Evolutionary conservation across 352 stramenopile species (phyloP).

Genomic region (Pilasporangium apinafurcum): DNA sequence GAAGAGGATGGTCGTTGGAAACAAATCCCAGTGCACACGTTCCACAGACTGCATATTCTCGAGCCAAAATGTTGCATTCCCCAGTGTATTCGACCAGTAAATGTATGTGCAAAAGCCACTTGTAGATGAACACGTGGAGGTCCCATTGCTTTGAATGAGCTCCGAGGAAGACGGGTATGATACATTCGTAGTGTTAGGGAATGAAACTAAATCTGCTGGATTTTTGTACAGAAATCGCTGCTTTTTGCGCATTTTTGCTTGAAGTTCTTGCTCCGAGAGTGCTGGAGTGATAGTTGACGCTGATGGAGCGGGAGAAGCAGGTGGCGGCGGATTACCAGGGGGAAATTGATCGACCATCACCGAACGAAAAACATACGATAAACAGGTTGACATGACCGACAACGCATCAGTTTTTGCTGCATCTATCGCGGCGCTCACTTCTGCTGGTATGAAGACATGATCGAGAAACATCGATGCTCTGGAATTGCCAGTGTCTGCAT

Average conservation of each 20-base stretch:
- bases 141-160: not conserved
- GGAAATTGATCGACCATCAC: constrained; percentile 35
- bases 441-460: constrained; percentile 14
- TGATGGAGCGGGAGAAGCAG: constrained; percentile 2
- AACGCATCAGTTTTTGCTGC: constrained; percentile 11
- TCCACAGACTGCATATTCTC: constrained; percentile 41
- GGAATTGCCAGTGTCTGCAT: constrained; percentile 4
- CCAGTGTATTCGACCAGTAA: constrained; percentile 34
- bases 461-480: constrained; percentile 41
- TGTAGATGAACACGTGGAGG: constrained; percentile 5
- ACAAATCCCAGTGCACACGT: constrained; percentile 33
- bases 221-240: constrained; percentile 39
- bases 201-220: constrained; percentile 16
- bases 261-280: constrained; percentile 21
- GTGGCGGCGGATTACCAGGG: constrained; percentile 23
- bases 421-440: constrained; percentile 1
- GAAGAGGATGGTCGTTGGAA: constrained; percentile 24
- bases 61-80: constrained; percentile 38
- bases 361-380: constrained; percentile 40
- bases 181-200: constrained; percentile 9
- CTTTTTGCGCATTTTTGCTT: constrained; percentile 25
- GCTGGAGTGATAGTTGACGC: constrained; percentile 15
- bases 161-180: constrained; percentile 15
- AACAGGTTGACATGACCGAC: too few species aligned
- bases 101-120: constrained; percentile 32